Percentiles rank a stretch among this genome's conserved stretches.
phyloP scores from a whole-genome alignment of 148 eudicot species.

The Rhododendron williamsianum region DNA sequence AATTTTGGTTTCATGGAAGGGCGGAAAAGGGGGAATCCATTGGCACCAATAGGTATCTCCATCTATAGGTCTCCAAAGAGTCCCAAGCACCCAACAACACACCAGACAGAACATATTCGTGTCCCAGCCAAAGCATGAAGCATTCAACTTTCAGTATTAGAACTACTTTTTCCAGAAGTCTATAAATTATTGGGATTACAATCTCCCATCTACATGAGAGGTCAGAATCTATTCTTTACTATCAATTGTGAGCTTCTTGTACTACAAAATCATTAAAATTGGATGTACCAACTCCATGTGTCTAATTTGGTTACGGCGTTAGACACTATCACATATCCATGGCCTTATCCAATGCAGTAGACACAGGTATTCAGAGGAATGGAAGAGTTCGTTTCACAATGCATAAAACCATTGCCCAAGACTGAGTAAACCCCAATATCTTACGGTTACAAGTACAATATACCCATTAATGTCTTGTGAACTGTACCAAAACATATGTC shows the following conservation, averaged over 20 bases:
- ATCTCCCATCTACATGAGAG: background rate
- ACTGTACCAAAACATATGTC: background rate
- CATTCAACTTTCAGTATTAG: background rate
- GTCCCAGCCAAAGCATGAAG: background rate
- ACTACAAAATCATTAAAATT: background rate
- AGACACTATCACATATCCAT: background rate
- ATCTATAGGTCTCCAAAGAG: background rate
- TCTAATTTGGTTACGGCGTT: background rate
- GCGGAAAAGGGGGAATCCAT: background rate
- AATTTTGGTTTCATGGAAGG: background rate
- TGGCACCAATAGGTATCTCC: background rate
- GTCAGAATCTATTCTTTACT: background rate
- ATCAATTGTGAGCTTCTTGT: background rate
- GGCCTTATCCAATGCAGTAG: background rate
- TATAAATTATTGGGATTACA: background rate
- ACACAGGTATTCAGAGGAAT: background rate
- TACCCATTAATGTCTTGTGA: background rate
- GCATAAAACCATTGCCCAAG: background rate
- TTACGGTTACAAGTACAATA: no score
- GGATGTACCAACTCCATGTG: background rate
- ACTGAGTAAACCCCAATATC: background rate
- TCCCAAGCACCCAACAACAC: slow-evolving; percentile 3
- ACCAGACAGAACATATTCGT: background rate
- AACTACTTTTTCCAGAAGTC: background rate
- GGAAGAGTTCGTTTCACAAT: background rate